Conservation (phyloP, 441 rosid species). For the Omphalea diandra region DNA sequence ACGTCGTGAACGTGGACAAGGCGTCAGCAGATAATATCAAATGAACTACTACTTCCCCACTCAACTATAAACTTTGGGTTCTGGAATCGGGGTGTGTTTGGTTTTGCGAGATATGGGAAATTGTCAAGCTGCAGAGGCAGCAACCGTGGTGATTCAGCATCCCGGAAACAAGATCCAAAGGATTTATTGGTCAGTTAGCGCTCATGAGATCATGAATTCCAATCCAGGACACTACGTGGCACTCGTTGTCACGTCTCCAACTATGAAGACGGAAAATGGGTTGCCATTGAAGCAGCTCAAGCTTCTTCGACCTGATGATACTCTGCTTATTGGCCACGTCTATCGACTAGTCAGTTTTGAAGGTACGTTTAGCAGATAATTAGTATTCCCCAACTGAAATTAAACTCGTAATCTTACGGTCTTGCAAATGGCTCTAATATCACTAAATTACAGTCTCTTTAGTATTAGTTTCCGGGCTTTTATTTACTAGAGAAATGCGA, state of each 20-base stretch:
- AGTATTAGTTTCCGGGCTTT: too few species aligned
- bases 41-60: too few species aligned
- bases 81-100: too few species aligned
- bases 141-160: constrained; percentile 75
- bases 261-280: constrained; percentile 44
- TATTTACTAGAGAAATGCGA: too few species aligned
- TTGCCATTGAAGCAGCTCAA: constrained; percentile 69
- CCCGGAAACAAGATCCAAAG: constrained; percentile 71
- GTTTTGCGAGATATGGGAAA: constrained; percentile 57
- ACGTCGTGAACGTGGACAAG: constrained; percentile 15
- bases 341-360: constrained; percentile 83
- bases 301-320: constrained; percentile 79
- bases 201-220: constrained; percentile 62
- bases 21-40: constrained; percentile 13
- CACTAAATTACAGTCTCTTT: too few species aligned
- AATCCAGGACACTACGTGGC: constrained; percentile 92
- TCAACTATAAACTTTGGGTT: too few species aligned
- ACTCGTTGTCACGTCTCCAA: constrained; percentile 54
- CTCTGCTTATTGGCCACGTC: constrained; percentile 66
- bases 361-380: constrained; percentile 41
- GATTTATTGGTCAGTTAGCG: constrained; percentile 75
- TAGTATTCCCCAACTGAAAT: too few species aligned
- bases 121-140: constrained; percentile 90
- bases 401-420: too few species aligned
- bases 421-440: too few species aligned